These are phyloP conservation scores for Sporisorium reilianum DNA, from an alignment of 1,284 basidiomycete species.

Conservation along the genomic window DNA sequence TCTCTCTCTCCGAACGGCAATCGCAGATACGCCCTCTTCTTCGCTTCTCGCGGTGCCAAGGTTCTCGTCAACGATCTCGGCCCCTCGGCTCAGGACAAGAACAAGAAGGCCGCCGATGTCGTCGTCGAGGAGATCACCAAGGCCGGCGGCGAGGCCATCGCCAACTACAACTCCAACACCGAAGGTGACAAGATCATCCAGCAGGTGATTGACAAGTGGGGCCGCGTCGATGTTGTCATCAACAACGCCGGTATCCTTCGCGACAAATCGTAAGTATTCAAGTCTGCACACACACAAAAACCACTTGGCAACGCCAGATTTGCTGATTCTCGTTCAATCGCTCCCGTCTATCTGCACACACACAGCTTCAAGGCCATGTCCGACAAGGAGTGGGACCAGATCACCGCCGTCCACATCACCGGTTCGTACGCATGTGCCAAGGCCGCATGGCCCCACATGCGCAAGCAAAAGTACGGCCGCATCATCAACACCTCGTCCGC, in stretches of 20 bases:
- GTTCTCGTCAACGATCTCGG: conserved; percentile 75
- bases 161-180: conserved; percentile 87
- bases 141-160: conserved; percentile 74
- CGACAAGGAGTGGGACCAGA: conserved; percentile 71
- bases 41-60: conserved; percentile 85
- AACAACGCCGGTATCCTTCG: conserved; percentile 98
- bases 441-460: conserved; percentile 95
- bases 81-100: conserved; percentile 86
- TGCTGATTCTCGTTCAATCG: neutral
- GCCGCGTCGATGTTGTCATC: conserved; percentile 76
- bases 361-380: conserved; percentile 70
- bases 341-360: neutral
- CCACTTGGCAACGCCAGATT: neutral
- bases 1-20: too few species aligned
- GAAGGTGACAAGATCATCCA: conserved; percentile 90
- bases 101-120: conserved; percentile 85
- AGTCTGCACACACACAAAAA: too few species aligned
- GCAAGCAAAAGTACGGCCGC: conserved; percentile 78
- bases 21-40: conserved; percentile 87
- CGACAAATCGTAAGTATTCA: conserved; percentile 70
- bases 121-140: conserved; percentile 90
- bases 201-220: conserved; percentile 88
- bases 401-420: conserved; percentile 91
- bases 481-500: conserved; percentile 69
- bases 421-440: conserved; percentile 95